Evolutionary conservation across 257 asterid genomes (phyloP).

Genomic region (Ajuga chamaepitys): DNA sequence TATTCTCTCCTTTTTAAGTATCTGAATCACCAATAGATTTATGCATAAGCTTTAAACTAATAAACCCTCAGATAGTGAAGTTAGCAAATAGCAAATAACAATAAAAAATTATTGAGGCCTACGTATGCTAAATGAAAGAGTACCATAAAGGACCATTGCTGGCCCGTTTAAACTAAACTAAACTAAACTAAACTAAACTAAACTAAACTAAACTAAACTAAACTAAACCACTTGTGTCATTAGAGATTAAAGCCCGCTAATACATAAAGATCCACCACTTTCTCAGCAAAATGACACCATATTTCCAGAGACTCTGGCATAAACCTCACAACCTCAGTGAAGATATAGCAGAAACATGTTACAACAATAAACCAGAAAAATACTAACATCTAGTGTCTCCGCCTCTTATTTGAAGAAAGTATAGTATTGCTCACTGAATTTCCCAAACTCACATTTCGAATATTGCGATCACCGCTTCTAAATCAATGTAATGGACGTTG

Average conservation of each 20-base stretch:
- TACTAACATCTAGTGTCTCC: not conserved
- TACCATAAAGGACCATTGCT: not conserved
- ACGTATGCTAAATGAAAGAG: not conserved
- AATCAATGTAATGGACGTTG: not conserved
- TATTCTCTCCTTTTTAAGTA: not conserved
- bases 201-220: too few species aligned
- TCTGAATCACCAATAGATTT: not conserved
- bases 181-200: too few species aligned
- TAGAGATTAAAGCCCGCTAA: not conserved
- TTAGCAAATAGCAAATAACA: not conserved
- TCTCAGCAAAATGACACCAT: not conserved
- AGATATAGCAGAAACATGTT: not conserved
- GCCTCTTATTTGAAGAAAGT: not conserved
- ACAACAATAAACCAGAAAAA: not conserved
- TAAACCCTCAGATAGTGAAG: not conserved
- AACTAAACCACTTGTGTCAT: not conserved
- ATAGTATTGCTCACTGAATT: not conserved
- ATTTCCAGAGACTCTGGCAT: not conserved
- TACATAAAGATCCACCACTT: not conserved
- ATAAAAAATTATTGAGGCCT: not conserved
- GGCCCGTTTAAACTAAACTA: not conserved
- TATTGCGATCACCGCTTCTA: not conserved
- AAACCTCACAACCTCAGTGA: not conserved
- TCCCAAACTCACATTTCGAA: constrained; percentile 3
- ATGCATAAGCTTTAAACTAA: not conserved